These are phyloP conservation scores for Salvia rosmarinus DNA, from an alignment of 257 asterid genomes.

Conservation along the genomic window DNA sequence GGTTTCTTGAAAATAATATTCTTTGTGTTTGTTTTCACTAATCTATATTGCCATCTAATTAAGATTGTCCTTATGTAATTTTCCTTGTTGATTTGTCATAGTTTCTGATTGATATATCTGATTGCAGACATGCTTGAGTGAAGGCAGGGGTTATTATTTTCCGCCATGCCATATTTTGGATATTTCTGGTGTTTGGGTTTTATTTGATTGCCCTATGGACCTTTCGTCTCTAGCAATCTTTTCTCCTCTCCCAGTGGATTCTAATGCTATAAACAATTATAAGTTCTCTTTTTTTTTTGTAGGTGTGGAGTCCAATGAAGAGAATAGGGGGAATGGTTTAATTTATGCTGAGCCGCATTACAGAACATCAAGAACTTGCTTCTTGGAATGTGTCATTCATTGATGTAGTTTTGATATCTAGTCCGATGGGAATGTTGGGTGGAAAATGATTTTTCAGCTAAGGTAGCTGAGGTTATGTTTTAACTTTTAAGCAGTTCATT, in stretches of 20 bases:
- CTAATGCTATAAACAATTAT: conserved; percentile 30
- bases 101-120: conserved; percentile 21
- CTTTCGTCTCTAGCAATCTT: conserved; percentile 72
- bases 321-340: conserved; percentile 46
- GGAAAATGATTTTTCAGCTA: conserved; percentile 61
- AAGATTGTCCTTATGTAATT: background rate
- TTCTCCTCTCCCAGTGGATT: conserved; percentile 56
- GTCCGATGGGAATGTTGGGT: conserved; percentile 80
- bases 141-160: conserved; percentile 72
- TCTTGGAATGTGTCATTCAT: conserved; percentile 60
- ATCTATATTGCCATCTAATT: background rate
- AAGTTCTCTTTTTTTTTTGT: conserved; percentile 23
- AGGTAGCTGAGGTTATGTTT: conserved; percentile 48
- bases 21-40: background rate
- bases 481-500: conserved; percentile 13
- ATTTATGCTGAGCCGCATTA: conserved; percentile 74
- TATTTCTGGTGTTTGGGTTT: conserved; percentile 62
- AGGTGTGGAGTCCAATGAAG: conserved; percentile 32
- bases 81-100: conserved; percentile 4
- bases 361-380: conserved; percentile 58
- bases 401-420: conserved; percentile 76
- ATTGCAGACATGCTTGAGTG: conserved; percentile 83
- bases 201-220: conserved; percentile 83
- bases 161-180: conserved; percentile 83
- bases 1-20: background rate